These are phyloP conservation scores for Haplosporangium sp. DNA, from an alignment of 371 early-diverging fungal species.

Conservation along the genomic window DNA sequence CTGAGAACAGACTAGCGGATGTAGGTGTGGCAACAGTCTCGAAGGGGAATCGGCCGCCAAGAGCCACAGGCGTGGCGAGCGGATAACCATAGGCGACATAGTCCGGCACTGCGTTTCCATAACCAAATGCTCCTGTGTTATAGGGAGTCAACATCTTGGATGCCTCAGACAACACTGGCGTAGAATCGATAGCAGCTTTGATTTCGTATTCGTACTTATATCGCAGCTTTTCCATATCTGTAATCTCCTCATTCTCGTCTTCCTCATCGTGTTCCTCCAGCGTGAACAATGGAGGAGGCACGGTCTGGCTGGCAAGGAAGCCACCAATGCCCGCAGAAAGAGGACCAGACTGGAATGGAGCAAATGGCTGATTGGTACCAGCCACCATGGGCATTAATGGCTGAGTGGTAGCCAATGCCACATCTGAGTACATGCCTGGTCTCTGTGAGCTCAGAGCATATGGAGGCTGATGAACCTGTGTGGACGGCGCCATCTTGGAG, in stretches of 20 bases:
- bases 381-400: conserved; percentile 31
- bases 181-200: conserved; percentile 52
- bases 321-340: conserved; percentile 45
- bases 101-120: conserved; percentile 23
- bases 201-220: conserved; percentile 52
- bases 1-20: conserved; percentile 18
- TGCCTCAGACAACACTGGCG: conserved; percentile 38
- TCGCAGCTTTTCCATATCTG: conserved; percentile 51
- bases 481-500: conserved; percentile 1
- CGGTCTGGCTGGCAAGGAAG: conserved; percentile 32
- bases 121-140: conserved; percentile 33
- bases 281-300: conserved; percentile 46
- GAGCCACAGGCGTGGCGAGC: conserved; percentile 31
- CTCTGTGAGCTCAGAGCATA: conserved; percentile 22
- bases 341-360: conserved; percentile 22
- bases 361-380: conserved; percentile 10
- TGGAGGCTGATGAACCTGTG: conserved; percentile 19
- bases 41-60: conserved; percentile 27
- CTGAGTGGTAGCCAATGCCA: conserved; percentile 19
- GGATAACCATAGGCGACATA: conserved; percentile 38
- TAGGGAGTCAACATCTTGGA: conserved; percentile 45
- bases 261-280: conserved; percentile 36
- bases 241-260: conserved; percentile 47
- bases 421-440: conserved; percentile 16
- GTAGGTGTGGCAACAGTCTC: conserved; percentile 18